These are phyloP conservation scores for Neonectria sp. DNA, from an alignment of 2,329 filamentous ascomycete genomes.

Conservation along the genomic window DNA sequence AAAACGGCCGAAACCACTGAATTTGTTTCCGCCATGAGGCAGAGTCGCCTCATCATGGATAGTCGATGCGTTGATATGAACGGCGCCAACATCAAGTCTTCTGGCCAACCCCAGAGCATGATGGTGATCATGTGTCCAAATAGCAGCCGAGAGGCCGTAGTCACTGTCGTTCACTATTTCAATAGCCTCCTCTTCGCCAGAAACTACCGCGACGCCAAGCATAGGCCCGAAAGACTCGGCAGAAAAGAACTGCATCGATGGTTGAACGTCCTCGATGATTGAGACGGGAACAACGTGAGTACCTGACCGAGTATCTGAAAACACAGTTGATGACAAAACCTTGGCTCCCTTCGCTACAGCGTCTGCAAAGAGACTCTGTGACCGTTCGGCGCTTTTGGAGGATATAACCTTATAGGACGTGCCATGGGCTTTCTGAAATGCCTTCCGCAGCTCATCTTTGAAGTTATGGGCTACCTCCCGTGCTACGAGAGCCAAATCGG, in stretches of 20 bases:
- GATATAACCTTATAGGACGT: neutral
- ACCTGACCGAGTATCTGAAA: neutral
- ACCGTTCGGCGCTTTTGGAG: neutral
- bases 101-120: neutral
- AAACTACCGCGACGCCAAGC: neutral
- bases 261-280: neutral
- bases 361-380: neutral
- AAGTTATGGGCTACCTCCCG: neutral
- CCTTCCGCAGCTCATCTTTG: neutral
- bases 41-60: conserved; percentile 1
- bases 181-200: neutral
- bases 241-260: neutral
- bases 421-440: neutral
- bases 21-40: neutral
- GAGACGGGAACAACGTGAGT: neutral
- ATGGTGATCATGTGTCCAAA: neutral
- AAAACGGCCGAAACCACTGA: neutral
- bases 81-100: neutral
- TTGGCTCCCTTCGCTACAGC: neutral
- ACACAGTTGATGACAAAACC: neutral
- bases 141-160: neutral
- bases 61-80: conserved; percentile 6
- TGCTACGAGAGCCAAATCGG: neutral
- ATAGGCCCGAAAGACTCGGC: neutral
- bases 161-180: neutral